Evolutionary conservation across 2,329 filamentous ascomycete genomes (phyloP).

Genomic region (Coleophoma crateriformis): DNA sequence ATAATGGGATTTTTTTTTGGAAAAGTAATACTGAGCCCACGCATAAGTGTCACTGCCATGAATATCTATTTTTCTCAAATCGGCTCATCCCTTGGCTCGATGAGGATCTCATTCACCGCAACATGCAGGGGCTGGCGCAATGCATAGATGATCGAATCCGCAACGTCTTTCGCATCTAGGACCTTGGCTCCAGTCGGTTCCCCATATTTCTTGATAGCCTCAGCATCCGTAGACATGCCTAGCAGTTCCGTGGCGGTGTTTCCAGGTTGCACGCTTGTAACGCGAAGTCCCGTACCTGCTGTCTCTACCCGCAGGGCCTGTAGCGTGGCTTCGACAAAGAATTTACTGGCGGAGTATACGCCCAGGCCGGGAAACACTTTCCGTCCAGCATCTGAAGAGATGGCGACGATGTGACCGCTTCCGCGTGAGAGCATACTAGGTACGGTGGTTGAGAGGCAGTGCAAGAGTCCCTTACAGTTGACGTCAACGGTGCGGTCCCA

Average conservation of each 20-base stretch:
- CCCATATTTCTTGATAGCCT: conserved; percentile 75
- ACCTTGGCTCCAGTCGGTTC: conserved; percentile 71
- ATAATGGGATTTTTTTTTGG: too few relatives aligned
- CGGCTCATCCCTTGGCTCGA: conserved; percentile 72
- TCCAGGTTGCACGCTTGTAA: conserved; percentile 72
- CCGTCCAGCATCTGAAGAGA: conserved; percentile 75
- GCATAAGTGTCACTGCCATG: too few relatives aligned
- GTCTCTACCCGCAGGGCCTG: conserved; percentile 72
- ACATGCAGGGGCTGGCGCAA: conserved; percentile 70
- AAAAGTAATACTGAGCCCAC: too few relatives aligned
- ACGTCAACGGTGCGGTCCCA: conserved; percentile 82
- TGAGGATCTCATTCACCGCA: conserved; percentile 73
- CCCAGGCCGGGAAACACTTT: conserved; percentile 79
- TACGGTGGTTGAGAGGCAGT: conserved; percentile 65
- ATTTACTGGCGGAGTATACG: conserved; percentile 78
- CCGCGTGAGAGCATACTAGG: conserved; percentile 67
- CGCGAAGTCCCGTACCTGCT: conserved; percentile 64
- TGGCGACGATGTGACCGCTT: conserved; percentile 69
- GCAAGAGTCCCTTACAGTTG: conserved; percentile 77
- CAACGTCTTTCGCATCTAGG: conserved; percentile 68
- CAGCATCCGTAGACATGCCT: conserved; percentile 67
- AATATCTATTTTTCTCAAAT: conserved; percentile 37
- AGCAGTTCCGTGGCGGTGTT: conserved; percentile 71
- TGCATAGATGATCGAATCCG: conserved; percentile 67
- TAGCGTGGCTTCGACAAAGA: conserved; percentile 80